Evolutionary conservation across 345 rosid genomes (phyloP), one percentile per base, ranked within the genome.

Genomic region (Chamaenerion angustifolium): DNA sequence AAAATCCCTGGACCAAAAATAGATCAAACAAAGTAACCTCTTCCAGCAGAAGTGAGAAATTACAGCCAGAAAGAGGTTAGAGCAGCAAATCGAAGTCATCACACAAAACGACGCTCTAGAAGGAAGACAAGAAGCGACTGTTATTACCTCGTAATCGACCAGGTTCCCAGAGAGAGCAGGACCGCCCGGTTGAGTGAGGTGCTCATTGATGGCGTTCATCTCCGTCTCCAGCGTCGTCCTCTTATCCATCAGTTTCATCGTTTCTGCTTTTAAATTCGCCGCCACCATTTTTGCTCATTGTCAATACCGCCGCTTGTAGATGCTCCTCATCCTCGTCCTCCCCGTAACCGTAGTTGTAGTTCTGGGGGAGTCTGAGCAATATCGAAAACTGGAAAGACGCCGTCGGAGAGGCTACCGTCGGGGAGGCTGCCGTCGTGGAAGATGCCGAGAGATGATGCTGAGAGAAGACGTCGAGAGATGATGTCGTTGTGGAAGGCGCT

Each of bases 161-260:
- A 90, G 95, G 49, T 81, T 86, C 53, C 87, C 98, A 58, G 86
- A 66, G 60, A 90, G 77, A 58, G 94, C 94, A 47, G 94, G 98
- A 49, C 85, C 94, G 54, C 79, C 86, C 42, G 96, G 85, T 12
- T 43, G 78, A 31, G 84, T 73, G 56, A 90, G 96, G 61, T 69
- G 75, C 10, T 69, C 69, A 41, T 86, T 77, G 58, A 90, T 75
- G 48, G 77, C 68, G 71, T 81, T 74, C 85, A 90, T 83, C 65
- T 90, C 93, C 15, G 74, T 56, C 65, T 90, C 96, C 48, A 86
- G 27, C 40, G 67, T 68, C 45, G 52, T 56, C 63, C 98, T 74
- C 76, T 75, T 75, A 23, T 83, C 96, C 79, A 81, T 81, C 44
- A 90, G 69, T 70, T 74, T 64, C 74, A 71, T 71, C 48, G 93